These are phyloP conservation scores for Psilocybe azurescens DNA, from an alignment of 768 basidiomycete genomes.

Conservation along the genomic window DNA sequence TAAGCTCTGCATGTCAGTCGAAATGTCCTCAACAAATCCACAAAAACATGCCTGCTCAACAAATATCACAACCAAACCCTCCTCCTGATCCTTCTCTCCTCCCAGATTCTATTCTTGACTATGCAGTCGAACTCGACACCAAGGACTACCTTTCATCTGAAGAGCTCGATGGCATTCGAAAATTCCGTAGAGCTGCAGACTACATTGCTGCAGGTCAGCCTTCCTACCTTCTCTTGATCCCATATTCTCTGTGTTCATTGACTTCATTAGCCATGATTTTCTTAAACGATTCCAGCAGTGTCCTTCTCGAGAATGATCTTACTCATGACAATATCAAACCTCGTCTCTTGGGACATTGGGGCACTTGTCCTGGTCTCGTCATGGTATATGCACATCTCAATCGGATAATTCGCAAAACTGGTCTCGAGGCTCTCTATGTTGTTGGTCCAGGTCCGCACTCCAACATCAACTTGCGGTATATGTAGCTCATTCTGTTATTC, in stretches of 20 bases:
- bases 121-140: constrained; percentile 51
- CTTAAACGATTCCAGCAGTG: constrained; percentile 61
- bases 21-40: constrained; percentile 12
- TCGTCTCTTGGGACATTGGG: constrained; percentile 85
- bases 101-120: constrained; percentile 58
- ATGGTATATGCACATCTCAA: constrained; percentile 78
- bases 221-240: neutral
- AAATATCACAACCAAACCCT: constrained; percentile 65
- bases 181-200: constrained; percentile 66
- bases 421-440: constrained; percentile 72
- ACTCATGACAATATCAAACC: constrained; percentile 77
- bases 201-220: constrained; percentile 74
- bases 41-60: constrained; percentile 61
- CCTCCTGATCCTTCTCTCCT: constrained; percentile 73
- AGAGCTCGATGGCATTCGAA: constrained; percentile 55
- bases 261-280: constrained; percentile 77
- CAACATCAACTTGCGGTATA: neutral
- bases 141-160: constrained; percentile 50
- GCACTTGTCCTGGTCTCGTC: constrained; percentile 79
- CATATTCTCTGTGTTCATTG: neutral
- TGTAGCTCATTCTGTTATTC: neutral
- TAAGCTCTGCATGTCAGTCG: neutral
- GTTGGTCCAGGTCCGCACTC: constrained; percentile 69
- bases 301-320: constrained; percentile 64
- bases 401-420: constrained; percentile 62